Conservation (phyloP, 805 yeast species). For the Starmerella vitae region DNA sequence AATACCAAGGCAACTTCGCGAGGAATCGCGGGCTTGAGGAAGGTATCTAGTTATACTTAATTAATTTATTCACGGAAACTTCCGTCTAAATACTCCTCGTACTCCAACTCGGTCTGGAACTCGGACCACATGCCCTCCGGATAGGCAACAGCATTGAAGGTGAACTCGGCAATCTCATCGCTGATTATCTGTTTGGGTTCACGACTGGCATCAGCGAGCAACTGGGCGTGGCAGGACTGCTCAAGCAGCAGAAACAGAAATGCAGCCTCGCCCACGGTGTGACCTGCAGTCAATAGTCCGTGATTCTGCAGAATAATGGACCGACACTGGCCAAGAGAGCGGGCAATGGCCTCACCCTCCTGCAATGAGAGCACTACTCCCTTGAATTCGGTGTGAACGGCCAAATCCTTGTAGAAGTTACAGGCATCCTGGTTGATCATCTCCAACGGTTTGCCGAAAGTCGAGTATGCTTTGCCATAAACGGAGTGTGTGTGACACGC, state of each 20-base stretch:
- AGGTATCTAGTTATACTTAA: neutral
- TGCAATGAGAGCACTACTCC: constrained; percentile 60
- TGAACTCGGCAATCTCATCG: constrained; percentile 55
- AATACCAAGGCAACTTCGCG: constrained; percentile 3
- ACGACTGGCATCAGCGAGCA: constrained; percentile 45
- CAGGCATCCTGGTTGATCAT: constrained; percentile 75
- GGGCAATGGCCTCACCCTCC: constrained; percentile 51
- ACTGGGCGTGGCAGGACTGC: constrained; percentile 50
- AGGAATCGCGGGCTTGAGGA: constrained; percentile 14
- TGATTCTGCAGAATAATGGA: constrained; percentile 57
- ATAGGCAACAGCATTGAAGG: constrained; percentile 46
- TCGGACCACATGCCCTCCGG: constrained; percentile 58
- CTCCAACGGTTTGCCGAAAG: constrained; percentile 53
- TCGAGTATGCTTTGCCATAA: constrained; percentile 51
- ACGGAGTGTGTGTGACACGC: constrained; percentile 60
- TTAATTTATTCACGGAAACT: constrained; percentile 12
- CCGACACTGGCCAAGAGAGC: constrained; percentile 42
- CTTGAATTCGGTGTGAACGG: constrained; percentile 57
- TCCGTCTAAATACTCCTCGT: constrained; percentile 13
- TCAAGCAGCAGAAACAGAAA: constrained; percentile 51
- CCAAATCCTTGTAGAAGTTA: constrained; percentile 48
- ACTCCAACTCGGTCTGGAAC: constrained; percentile 28
- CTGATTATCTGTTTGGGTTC: constrained; percentile 35
- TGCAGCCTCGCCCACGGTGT: constrained; percentile 64
- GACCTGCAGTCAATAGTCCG: constrained; percentile 58